Base-by-base conservation (phyloP, 495 filamentous ascomycete species). In the Hypomontagnella monticulosa region DNA sequence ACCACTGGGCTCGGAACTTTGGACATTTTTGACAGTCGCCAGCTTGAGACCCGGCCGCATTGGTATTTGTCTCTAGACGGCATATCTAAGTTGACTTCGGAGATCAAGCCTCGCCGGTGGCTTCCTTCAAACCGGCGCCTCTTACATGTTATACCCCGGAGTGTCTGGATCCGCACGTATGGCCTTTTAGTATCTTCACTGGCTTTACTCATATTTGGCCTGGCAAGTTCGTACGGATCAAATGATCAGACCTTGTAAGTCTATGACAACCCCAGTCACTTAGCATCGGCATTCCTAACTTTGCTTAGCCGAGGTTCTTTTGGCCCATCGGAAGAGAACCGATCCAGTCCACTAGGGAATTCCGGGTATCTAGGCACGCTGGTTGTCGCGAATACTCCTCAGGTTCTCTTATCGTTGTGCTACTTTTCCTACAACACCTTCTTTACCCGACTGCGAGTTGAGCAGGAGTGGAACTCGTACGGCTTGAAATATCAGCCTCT, bases 381-480 rank as follows among this genome's bases (percentile, higher is more conserved):
- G 18, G 16, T 70, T 3, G 3, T 61, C 8, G 37, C 54, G 6
- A 71, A 71, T 27, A 2, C 30, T 0, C 68, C 68, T 4, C 68
- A 71, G 34, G 41, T 70, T 4, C 15, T 70, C 0, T 18, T 63
- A 20, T 70, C 67, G 9, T 15, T 41, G 3, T 66, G 52, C 20
- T 70, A 64, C 42, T 67, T 71, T 33, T 47, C 49, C 5, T 67
- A 58, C 12, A 64, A 61, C 6, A n/a, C 58, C 1, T 23, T 71
- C 10, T 38, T 67, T 6, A 71, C 68, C 6, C 68, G 60, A 1
- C 11, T 71, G 0, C 16, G 41, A 0, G 30, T 43, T 16, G 68
- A 71, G 15, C 19, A 53, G 11, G 68, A 71, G 8, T 71, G 54
- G 54, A 67, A 63, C 33, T 41, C 48, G 16, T 70, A 61, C 11